Conservation (phyloP, 768 basidiomycete species). For the Tylopilus felleus region DNA sequence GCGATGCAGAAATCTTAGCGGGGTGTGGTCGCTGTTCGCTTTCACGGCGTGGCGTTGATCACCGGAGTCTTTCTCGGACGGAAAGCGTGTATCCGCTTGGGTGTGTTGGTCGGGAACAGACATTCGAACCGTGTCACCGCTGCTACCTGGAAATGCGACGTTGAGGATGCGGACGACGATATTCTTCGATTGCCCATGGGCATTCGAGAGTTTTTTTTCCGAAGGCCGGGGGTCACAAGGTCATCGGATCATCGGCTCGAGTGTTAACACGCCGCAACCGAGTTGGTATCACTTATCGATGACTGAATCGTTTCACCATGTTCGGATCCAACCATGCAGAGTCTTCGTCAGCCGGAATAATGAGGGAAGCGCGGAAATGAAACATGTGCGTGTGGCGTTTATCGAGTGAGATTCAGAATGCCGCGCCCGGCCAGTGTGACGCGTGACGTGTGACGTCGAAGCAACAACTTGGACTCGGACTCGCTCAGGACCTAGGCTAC, state of each 20-base stretch:
- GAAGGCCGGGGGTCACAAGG: neutral
- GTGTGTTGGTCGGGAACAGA: neutral
- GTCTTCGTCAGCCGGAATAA: no score
- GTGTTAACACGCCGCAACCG: neutral
- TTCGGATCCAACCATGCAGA: no score
- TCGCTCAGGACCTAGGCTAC: no score
- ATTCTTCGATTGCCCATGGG: neutral
- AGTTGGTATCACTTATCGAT: no score
- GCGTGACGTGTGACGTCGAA: no score
- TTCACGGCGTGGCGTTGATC: neutral
- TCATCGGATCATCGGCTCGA: neutral
- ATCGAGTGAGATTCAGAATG: no score
- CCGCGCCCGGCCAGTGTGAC: no score
- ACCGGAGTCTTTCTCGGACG: slow-evolving; percentile 1
- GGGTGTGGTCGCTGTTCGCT: neutral
- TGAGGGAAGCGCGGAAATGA: no score
- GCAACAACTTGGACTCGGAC: no score
- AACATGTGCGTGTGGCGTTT: no score
- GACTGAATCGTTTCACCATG: no score
- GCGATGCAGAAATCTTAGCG: slow-evolving; percentile 17
- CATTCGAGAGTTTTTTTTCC: neutral
- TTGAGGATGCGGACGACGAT: neutral
- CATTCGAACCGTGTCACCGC: neutral
- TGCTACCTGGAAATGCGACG: neutral
- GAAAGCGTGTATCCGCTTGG: neutral